phyloP scores from a whole-genome alignment of 495 filamentous ascomycete genomes.

The Penicillium canariense region DNA sequence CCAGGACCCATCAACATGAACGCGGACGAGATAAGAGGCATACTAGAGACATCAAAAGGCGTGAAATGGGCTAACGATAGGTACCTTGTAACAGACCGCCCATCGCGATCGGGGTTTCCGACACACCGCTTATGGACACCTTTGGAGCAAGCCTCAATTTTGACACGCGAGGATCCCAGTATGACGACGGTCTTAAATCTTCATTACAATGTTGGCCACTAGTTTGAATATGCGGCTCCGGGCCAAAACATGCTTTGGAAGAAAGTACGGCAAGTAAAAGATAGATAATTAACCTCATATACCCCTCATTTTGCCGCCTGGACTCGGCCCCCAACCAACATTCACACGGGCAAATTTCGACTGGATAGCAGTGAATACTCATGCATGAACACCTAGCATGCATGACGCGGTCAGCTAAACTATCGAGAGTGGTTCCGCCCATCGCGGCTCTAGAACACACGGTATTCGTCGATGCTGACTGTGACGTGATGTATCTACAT shows the following conservation, averaged over 20 bases:
- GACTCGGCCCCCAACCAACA: not conserved
- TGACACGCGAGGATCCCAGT: too few relatives aligned
- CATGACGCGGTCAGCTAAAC: not conserved
- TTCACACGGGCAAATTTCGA: not conserved
- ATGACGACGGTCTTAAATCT: too few relatives aligned
- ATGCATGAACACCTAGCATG: not conserved
- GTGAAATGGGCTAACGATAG: too few relatives aligned
- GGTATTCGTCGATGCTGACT: not conserved
- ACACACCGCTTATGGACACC: too few relatives aligned
- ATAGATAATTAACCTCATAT: not conserved
- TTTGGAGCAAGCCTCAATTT: too few relatives aligned
- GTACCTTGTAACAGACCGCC: too few relatives aligned
- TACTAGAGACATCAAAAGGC: too few relatives aligned
- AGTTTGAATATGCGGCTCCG: too few relatives aligned
- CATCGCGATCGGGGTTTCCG: too few relatives aligned
- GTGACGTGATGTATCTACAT: not conserved
- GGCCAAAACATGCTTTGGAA: not conserved
- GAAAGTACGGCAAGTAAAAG: not conserved
- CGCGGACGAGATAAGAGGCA: too few relatives aligned
- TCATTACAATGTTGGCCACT: too few relatives aligned
- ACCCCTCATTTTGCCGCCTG: not conserved
- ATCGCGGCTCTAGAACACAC: slow-evolving; percentile 7
- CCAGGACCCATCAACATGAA: too few relatives aligned
- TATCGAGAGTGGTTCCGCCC: not conserved
- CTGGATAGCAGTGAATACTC: not conserved